phyloP scores from a whole-genome alignment of 306 rosid species.

The Albizia julibrissin region DNA sequence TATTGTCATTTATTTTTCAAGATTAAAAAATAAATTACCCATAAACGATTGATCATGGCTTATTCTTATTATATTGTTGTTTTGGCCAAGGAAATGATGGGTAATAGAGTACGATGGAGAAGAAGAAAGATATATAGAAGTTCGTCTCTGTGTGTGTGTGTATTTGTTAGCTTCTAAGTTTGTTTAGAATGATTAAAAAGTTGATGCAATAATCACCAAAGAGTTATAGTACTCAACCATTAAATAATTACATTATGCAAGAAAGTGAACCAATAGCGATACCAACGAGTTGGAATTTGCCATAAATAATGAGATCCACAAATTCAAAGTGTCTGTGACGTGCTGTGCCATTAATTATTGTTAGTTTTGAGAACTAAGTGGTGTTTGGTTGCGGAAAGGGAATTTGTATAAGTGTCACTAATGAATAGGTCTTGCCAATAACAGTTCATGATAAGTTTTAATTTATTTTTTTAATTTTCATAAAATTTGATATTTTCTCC shows the following conservation, averaged over 20 bases:
- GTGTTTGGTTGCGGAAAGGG: constrained; percentile 57
- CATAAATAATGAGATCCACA: constrained; percentile 32
- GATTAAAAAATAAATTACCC: background rate
- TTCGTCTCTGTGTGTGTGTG: constrained; percentile 29
- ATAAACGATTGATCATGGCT: background rate
- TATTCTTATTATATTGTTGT: background rate
- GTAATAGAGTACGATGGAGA: background rate
- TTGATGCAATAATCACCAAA: constrained; percentile 46
- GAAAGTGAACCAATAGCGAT: constrained; percentile 23
- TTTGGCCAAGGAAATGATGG: constrained; percentile 5
- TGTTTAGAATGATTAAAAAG: constrained; percentile 71
- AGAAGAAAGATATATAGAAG: background rate
- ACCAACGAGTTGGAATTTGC: constrained; percentile 8
- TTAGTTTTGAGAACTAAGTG: constrained; percentile 33
- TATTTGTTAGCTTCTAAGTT: constrained; percentile 82
- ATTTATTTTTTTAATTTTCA: no score
- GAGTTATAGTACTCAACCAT: constrained; percentile 41
- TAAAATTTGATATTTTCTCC: background rate
- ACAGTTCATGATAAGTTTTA: background rate
- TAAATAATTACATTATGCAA: constrained; percentile 33
- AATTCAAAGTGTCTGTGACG: constrained; percentile 22
- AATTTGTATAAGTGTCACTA: constrained; percentile 27
- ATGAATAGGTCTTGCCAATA: background rate
- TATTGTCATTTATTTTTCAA: background rate
- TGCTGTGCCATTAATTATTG: background rate